Base-by-base conservation (phyloP, 768 basidiomycete species). In the Leccinum truebloodii region DNA sequence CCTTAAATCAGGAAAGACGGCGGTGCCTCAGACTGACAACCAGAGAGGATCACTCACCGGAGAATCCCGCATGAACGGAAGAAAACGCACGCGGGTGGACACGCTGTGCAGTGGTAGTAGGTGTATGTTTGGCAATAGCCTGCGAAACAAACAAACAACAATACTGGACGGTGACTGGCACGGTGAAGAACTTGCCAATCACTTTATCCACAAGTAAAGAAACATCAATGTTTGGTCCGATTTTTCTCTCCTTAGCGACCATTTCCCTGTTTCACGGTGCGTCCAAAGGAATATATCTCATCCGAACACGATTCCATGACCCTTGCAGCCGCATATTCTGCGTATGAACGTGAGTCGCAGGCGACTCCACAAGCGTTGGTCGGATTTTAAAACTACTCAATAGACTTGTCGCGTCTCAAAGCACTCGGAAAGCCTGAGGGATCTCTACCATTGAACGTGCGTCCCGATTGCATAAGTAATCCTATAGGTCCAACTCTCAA, bases 401-500 rank as follows among this genome's bases (percentile, higher is more conserved):
- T 59, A 94, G 92, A 94, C 71, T 74, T 91, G 54, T 89, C 90
- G 13, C 85, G 85, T 63, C 69, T 91, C 65, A 94, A 93, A 67
- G 88, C 89, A 16, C 79, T 92, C 46, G 90, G 87, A 59, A 75
- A 82, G 56, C 89, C 87, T 30, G 88, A 90, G 69, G 85, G 83
- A 13, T 73, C 80, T 14, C 74, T 92, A 13, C 91, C 92, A 14
- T 67, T 75, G 52, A 85, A 87, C 65, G 91, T 92, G 64, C 64
- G 79, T 68, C 62, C 13, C 28, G 24, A 32, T 59, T 44, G 9
- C 34, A 52, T 30, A 8, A 35, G 44, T 30, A 14, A 26, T 34
- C 22, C 12, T 18, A 30, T 24, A 54, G 34, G 12, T 46, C 32
- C 56, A 18, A 49, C 48, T 59, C 39, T 59, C 8, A 55, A 20